A percentile compares a stretch with the other conserved stretches of the same genome.
These are phyloP conservation scores for Taiozyma sp. DNA, from an alignment of 1,139 yeast species.

Conservation along the genomic window DNA sequence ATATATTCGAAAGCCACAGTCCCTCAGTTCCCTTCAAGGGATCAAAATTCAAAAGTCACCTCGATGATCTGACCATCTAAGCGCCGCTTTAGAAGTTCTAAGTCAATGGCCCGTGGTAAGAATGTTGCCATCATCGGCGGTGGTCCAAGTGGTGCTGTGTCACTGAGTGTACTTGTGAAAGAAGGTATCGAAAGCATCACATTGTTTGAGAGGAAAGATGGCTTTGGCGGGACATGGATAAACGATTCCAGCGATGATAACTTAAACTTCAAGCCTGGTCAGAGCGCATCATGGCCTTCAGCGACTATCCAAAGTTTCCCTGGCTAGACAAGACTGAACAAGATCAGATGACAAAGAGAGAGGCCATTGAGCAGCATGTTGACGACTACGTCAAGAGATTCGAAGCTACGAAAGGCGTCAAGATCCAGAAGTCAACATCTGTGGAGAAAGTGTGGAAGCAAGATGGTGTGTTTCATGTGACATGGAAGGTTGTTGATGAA, in stretches of 20 bases:
- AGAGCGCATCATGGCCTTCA: conserved; percentile 36
- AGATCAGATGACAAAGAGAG: conserved; percentile 6
- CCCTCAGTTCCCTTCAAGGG: no score
- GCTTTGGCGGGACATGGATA: no score
- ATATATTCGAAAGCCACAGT: no score
- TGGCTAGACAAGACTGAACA: conserved; percentile 5
- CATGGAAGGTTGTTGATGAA: conserved; percentile 8
- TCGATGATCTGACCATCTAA: no score
- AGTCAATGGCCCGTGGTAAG: background rate
- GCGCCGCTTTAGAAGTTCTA: no score
- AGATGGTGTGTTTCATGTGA: conserved; percentile 33
- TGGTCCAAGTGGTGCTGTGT: conserved; percentile 26
- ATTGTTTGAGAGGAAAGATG: conserved; percentile 29
- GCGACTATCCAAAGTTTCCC: conserved; percentile 24
- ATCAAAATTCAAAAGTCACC: no score
- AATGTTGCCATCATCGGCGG: conserved; percentile 28
- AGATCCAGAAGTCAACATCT: background rate
- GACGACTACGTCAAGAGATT: conserved; percentile 26
- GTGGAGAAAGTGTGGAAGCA: background rate
- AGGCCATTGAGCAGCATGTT: conserved; percentile 29
- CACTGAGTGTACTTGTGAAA: conserved; percentile 6
- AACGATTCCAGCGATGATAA: conserved; percentile 11
- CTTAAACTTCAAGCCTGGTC: conserved; percentile 23
- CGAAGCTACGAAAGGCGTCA: background rate
- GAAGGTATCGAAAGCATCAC: conserved; percentile 24